Evolutionary conservation across 257 asterid genomes (phyloP), one percentile per base, ranked within the genome.

Genomic region (Haberlea rhodopensis): DNA sequence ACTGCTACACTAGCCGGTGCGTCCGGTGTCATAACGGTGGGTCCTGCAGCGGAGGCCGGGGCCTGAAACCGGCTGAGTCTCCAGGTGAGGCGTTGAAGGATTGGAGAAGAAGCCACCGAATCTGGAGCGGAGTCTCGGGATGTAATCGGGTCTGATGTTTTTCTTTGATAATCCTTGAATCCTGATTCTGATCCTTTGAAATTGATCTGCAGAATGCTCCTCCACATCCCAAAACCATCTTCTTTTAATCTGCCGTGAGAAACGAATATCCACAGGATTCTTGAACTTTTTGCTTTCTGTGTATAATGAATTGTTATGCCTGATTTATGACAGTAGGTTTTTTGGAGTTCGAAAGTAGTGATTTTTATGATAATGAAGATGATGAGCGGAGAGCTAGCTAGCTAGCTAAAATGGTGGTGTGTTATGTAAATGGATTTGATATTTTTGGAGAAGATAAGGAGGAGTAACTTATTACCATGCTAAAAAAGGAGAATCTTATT

Each of bases 201-300:
- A 80, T 86, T 6, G 99, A 85, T 34, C 96, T 90, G 81, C 99
- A 94, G 53, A 94, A 94, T 13, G 97, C 96, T 76, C 90, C 80
- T 58, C 97, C 67, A 97, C 99, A 94, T 48, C 95, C 94, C 80
- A 87, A 76, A 70, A 86, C 96, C 96, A 92, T 92, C 59, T 67
- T 79, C 16, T 43, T n/a, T 6, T 20, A 7, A 43, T n/a, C n/a
- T n/a, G n/a, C n/a, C n/a, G n/a, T n/a, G 46, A 37, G 5, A 11
- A 34, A 37, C 3, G 13, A 37, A 5, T 3, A 37, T 37, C 46
- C 46, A 10, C n/a, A 43, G 20, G 22, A 19, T 37, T 21, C 24
- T 6, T 48, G 40, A 27, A 60, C 53, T n/a, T 26, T 27, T 15
- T 4, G 11, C 4, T 22, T n/a, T 51, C 16, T 72, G 6, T 70